Base-by-base conservation (phyloP, 176 grass and related monocot species). In the Carex parvula region DNA sequence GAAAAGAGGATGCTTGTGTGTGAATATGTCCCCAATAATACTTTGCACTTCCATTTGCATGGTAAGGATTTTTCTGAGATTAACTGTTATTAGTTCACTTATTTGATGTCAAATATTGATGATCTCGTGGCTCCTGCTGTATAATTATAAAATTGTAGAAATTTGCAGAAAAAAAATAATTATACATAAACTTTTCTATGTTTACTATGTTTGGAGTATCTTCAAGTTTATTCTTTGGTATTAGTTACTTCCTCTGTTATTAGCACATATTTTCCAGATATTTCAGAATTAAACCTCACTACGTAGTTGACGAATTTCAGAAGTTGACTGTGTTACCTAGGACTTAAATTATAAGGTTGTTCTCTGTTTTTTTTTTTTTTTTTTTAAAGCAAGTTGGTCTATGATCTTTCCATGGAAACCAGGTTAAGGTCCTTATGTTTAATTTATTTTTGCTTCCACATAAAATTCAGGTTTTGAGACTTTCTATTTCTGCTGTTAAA, bases 1-100 rank as follows among this genome's bases (percentile, higher is more conserved):
- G 91, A 88, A 78, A 87, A 88, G 46, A 97, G 91, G 53, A 70
- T 97, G 50, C 91, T 97, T 73, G 94, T 97, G 44, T 97, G 92
- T 32, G 94, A 97, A 62, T 97, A 91, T 89, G 94, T 97, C 46
- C 88, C 94, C 64, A 97, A 97, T 30, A 85, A 90, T 75, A 97
- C 91, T 11, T 58, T 97, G 48, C 87, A 97, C 30, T 97, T 90
- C 59, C 94, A 97, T 86, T 85, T 97, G 79, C 94, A 97, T 44
- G 88, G 94, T 97, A 92, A 59, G 89, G 13, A 24, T 6, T 81
- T 17, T 24, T 81, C 29, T 84, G 8, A 24, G 21, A n/a, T 5
- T 79, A 52, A 11, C 18, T 78, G 5, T 60, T 39, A 58, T 46
- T 67, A 16, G 70, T 73, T 39, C 17, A 2, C 26, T 58, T 67